Evolutionary conservation across 257 asterid species (phyloP), one percentile per base, ranked within the genome.

Genomic region (Rehmannia glutinosa): DNA sequence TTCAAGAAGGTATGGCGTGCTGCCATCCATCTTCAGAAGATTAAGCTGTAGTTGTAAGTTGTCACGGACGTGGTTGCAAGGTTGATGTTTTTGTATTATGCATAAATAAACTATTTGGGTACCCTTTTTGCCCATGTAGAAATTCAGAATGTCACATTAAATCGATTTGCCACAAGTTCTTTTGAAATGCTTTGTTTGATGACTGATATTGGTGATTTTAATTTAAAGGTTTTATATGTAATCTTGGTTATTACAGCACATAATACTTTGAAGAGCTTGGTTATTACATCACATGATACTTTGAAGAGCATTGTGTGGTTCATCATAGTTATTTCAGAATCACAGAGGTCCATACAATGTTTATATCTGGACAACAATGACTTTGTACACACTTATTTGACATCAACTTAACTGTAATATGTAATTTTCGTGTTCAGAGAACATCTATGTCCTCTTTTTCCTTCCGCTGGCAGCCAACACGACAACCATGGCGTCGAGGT

Each of bases 401-500:
- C 43, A 60, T 58, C 38, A 53, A 30, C 36, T 27, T 20, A 39
- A 42, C 0, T 15, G 59, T 28, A 46, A 24, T 12, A 30, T 23
- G 25, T 66, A 20, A 69, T 39, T 36, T 38, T 64, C 65, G 42
- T 42, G 55, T 67, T 81, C 72, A 85, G 65, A 42, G 60, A 68
- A 62, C 77, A 49, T 83, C 72, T 39, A 15, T 24, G 50, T 72
- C 69, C 23, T 73, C 79, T 66, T 71, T 59, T 21, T 47, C 72
- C 70, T 23, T 78, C 52, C 64, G 76, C 61, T 73, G 70, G 79
- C 82, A 42, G 62, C 80, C 74, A 77, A 80, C 92, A 23, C 82
- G 91, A 42, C 92, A 90, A 51, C 97, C 97, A 81, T 90, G 97
- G 42, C 81, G 82, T 20, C 80, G 83, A 69, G 94, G 87, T 80